Evolutionary conservation across 2,329 filamentous ascomycete species (phyloP), one percentile per base, ranked within the genome.

Genomic region (Dactylellina leptospora): DNA sequence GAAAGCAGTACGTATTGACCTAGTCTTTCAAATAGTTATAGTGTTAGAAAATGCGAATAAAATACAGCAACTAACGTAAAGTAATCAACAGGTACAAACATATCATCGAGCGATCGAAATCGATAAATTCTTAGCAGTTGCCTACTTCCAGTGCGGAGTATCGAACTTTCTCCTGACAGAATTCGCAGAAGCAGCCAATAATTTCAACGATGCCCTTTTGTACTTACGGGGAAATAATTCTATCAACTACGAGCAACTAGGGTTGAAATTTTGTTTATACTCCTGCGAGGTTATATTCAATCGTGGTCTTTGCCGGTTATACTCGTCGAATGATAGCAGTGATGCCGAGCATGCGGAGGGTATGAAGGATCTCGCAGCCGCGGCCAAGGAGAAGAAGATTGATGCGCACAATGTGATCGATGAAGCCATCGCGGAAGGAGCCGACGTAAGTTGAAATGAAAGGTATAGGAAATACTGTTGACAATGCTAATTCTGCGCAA

Each of bases 251-350:
- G 92, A 96, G 73, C 95, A 99, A 80, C 82, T 99, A 50, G 95
- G 95, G 18, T 85, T 99, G 42, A 90, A 96, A 70, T 99, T 97
- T 83, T 96, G 96, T 80, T 84, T 99, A 6, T 97, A 93, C 80
- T 97, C 95, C 0, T 99, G 95, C 82, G 95, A 99, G 78, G 93
- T 97, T 1, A 84, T 99, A 20, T 99, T 99, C 84, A 99, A 99
- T 80, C 88, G 95, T 59, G 95, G 95, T 70, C 84, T 99, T 66
- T 97, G 95, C 82, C 97, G 97, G 81, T 96, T 97, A 78, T 97
- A 97, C 79, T 85, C 97, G 22, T 56, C 58, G 1, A 25, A 59
- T 36, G 53, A 45, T 20, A 50, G 36, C 9, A 51, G 85, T 97
- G 30, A 91, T 96, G 91, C 96, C 78, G 92, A 97, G 80, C 90